phyloP scores from a whole-genome alignment of 192 early-diverging fungal genomes.

The Cladochytrium replicatum region DNA sequence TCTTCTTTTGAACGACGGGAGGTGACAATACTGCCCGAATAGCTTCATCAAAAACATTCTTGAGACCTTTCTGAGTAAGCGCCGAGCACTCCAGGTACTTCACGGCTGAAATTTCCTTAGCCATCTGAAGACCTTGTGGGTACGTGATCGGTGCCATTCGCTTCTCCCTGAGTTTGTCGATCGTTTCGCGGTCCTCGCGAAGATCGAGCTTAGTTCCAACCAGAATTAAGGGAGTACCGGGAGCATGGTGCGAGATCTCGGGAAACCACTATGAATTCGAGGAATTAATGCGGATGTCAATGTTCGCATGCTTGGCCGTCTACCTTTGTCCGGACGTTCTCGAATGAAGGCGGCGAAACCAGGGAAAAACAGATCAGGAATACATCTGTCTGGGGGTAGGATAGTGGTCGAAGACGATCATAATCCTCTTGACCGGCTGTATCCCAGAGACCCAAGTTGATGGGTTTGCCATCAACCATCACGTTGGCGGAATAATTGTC shows the following conservation, averaged over 20 bases:
- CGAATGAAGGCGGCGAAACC: constrained; percentile 90
- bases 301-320: too few relatives aligned
- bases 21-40: constrained; percentile 81
- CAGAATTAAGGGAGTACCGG: constrained; percentile 82
- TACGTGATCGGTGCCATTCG: constrained; percentile 79
- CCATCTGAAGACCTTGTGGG: constrained; percentile 77
- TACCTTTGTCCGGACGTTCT: constrained; percentile 95
- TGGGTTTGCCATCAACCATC: constrained; percentile 98
- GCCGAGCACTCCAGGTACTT: constrained; percentile 97
- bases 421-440: constrained; percentile 99
- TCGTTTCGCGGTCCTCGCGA: constrained; percentile 85
- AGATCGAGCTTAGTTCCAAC: constrained; percentile 97
- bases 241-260: constrained; percentile 91
- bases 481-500: constrained; percentile 99
- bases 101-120: constrained; percentile 79
- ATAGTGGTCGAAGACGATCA: constrained; percentile 92
- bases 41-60: constrained; percentile 98
- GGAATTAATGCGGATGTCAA: too few relatives aligned
- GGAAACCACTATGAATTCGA: constrained; percentile 97
- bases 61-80: constrained; percentile 92
- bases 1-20: constrained; percentile 17
- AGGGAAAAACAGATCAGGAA: constrained; percentile 97
- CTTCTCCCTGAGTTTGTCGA: constrained; percentile 80
- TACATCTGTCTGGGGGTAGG: constrained; percentile 97
- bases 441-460: constrained; percentile 97